These are phyloP conservation scores for Eustoma russellianum DNA, from an alignment of 257 asterid genomes.

Conservation along the genomic window DNA sequence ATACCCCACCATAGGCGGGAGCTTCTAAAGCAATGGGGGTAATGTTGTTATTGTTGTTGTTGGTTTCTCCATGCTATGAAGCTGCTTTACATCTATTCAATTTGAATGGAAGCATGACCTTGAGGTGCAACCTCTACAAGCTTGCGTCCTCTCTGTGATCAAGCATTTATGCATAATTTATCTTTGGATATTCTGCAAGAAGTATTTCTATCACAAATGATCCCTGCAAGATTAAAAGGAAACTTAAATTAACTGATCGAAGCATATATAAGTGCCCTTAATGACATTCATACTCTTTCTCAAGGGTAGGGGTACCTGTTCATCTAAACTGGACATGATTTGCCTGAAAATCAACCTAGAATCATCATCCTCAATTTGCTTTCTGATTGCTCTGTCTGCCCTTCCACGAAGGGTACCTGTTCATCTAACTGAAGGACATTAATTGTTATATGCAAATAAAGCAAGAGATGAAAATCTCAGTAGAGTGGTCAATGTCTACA, in stretches of 20 bases:
- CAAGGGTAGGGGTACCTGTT: slow-evolving; percentile 44
- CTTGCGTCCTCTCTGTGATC: too few species aligned
- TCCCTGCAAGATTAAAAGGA: slow-evolving; percentile 39
- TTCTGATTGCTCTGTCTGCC: slow-evolving; percentile 39
- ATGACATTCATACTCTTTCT: background rate
- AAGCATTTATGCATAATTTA: slow-evolving; percentile 9
- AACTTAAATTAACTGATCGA: slow-evolving; percentile 1
- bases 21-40: too few species aligned
- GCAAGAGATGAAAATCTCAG: too few species aligned
- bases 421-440: too few species aligned
- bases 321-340: slow-evolving; percentile 57
- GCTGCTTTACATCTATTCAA: too few species aligned
- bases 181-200: slow-evolving; percentile 82
- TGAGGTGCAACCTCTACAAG: too few species aligned
- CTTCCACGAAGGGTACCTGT: slow-evolving; percentile 86
- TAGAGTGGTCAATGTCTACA: too few species aligned
- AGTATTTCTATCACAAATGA: slow-evolving; percentile 75
- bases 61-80: too few species aligned
- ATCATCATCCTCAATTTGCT: slow-evolving; percentile 40
- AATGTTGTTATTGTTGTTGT: too few species aligned
- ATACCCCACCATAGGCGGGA: too few species aligned
- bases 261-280: background rate
- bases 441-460: background rate
- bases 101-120: too few species aligned
- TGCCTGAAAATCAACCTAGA: slow-evolving; percentile 52